Percentiles rank a stretch among this genome's conserved stretches.
These are phyloP conservation scores for Fusarium nematophilum DNA, from an alignment of 2,329 filamentous ascomycete species.

Conservation along the genomic window DNA sequence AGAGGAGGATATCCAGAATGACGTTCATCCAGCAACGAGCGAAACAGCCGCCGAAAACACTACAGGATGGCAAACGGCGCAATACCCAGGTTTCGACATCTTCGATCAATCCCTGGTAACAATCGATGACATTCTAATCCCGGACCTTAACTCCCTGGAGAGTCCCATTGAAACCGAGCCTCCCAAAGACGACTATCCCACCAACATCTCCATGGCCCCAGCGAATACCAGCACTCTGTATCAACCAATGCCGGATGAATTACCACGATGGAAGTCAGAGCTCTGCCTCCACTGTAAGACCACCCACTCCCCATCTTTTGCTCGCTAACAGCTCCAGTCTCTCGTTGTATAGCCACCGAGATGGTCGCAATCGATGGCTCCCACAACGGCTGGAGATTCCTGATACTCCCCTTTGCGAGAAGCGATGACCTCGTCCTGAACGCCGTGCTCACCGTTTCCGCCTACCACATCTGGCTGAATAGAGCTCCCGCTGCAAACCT, in stretches of 20 bases:
- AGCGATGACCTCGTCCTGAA: conserved; percentile 20
- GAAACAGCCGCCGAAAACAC: too few relatives aligned
- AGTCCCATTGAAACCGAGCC: too few relatives aligned
- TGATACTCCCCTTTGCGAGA: conserved; percentile 35
- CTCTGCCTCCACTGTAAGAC: conserved; percentile 15
- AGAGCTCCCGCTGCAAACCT: background rate
- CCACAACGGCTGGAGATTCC: conserved; percentile 37
- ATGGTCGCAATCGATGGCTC: conserved; percentile 39
- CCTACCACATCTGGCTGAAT: conserved; percentile 12
- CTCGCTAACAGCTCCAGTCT: conserved; percentile 13
- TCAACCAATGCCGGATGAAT: background rate
- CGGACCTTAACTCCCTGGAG: too few relatives aligned
- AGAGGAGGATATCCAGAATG: too few relatives aligned
- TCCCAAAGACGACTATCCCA: too few relatives aligned
- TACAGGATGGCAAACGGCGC: too few relatives aligned
- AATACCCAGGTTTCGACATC: too few relatives aligned
- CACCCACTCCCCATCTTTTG: too few relatives aligned
- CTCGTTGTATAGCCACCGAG: conserved; percentile 31
- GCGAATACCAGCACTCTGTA: background rate
- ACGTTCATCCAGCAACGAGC: too few relatives aligned
- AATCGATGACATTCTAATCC: too few relatives aligned
- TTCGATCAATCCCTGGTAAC: too few relatives aligned
- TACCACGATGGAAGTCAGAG: conserved; percentile 4
- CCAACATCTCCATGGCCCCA: background rate
- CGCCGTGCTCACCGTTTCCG: conserved; percentile 18